Evolutionary conservation across 495 filamentous ascomycete species (phyloP), one percentile per base, ranked within the genome.

Genomic region (Thermothielavioides terrestris): DNA sequence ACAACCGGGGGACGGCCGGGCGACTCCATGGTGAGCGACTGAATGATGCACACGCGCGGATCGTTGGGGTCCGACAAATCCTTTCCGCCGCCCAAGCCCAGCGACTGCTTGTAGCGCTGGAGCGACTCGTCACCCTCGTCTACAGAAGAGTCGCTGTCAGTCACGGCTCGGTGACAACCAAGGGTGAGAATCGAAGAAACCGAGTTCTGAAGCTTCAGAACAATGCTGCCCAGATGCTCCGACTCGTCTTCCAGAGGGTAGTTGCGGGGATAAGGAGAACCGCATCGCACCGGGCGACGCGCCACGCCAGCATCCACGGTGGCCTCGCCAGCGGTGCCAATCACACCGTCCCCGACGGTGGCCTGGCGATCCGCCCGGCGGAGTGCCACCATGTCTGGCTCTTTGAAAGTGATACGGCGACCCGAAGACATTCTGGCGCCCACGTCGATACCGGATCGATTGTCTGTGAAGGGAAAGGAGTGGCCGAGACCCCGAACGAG

Each of bases 41-140:
- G 78, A 70, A 98, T 97, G 68, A 97, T 89, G 70, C 81, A 89
- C 58, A 82, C 84, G 50, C 87, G 79, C 15, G 83, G 80, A 60
- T 94, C 89, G 58, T 73, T 84, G 58, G 86, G 82, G 67, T 92
- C 76, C 27, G 84, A 81, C 4, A 82, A 68, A 31, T 74, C 71
- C 39, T 72, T 74, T 47, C 71, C 62, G 40, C 55, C 75, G 56
- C 87, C 82, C 40, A 97, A 78, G 53, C 94, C 92, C 28, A 98
- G 81, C 3, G 92, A 96, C 59, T 88, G 81, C 75, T 98, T 98
- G 87, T 92, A 98, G 54, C 90, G 86, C 67, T 90, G 84, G 61
- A 98, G 82, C 52, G 91, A 89, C 66, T 97, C 90, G 68, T 98
- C 92, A 56, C 85, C 65, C 47, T 74, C 75, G 67, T 83, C 80